Evolutionary conservation across 2,329 filamentous ascomycete species (phyloP).

Genomic region (Ophiocordyceps camponoti-leonardi): DNA sequence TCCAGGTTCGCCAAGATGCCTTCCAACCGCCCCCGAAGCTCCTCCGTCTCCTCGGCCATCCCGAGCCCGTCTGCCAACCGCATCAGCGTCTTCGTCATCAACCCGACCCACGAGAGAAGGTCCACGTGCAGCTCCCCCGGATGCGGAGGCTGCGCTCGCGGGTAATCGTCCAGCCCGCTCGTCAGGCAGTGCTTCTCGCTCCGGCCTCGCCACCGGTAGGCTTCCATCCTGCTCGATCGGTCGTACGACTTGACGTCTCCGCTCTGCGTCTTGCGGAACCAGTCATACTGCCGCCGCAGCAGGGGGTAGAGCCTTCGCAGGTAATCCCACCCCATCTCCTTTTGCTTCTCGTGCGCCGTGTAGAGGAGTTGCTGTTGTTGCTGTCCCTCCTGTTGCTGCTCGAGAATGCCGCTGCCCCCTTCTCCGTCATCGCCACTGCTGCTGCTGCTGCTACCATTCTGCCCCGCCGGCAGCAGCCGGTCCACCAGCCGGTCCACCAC

Average conservation of each 20-base stretch:
- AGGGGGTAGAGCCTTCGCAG: slow-evolving; percentile 69
- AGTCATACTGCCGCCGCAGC: slow-evolving; percentile 76
- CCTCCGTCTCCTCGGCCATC: slow-evolving; percentile 56
- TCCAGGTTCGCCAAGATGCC: slow-evolving; percentile 77
- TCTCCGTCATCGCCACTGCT: slow-evolving; percentile 24
- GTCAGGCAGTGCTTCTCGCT: slow-evolving; percentile 77
- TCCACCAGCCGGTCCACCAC: slow-evolving; percentile 72
- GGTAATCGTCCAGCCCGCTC: slow-evolving; percentile 91
- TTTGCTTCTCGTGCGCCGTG: slow-evolving; percentile 49
- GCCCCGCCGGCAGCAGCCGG: slow-evolving; percentile 49
- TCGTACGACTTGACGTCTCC: slow-evolving; percentile 89
- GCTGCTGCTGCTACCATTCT: slow-evolving; percentile 8
- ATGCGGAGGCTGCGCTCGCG: slow-evolving; percentile 80
- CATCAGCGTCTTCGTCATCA: slow-evolving; percentile 77
- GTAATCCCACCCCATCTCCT: slow-evolving; percentile 50
- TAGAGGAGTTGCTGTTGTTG: slow-evolving; percentile 32
- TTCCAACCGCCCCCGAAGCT: slow-evolving; percentile 53
- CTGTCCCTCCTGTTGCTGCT: not conserved
- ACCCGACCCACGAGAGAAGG: slow-evolving; percentile 90
- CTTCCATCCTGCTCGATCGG: slow-evolving; percentile 78
- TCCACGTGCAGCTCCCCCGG: slow-evolving; percentile 93
- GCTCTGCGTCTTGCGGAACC: slow-evolving; percentile 84
- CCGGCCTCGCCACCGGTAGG: slow-evolving; percentile 86
- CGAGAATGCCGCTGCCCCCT: slow-evolving; percentile 4
- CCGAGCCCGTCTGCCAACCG: slow-evolving; percentile 65